Base-by-base conservation (phyloP, 352 stramenopile species). In the Peronospora destructor region DNA sequence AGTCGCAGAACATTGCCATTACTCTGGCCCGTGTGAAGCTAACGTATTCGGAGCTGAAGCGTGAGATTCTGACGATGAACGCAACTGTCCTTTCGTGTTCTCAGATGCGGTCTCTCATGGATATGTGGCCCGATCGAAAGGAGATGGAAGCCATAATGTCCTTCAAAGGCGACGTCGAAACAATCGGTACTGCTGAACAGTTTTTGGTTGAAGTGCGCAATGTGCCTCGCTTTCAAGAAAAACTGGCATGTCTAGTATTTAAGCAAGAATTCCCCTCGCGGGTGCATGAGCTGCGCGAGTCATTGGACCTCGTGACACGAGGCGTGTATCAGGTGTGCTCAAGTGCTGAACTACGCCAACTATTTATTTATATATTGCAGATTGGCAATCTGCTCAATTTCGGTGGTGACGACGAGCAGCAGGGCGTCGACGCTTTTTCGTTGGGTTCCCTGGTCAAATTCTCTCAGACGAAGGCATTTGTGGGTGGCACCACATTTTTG, bases 301-400 rank as follows among this genome's bases (percentile, higher is more conserved):
- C 77, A 12, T 68, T 93, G 51, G 67, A 77, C 13, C 59, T 93
- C 12, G 74, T 93, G n/a, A 86, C 83, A 23, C 69, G 74, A 33
- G 73, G 79, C 14, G 72, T 89, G 38, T 68, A 90, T 25, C 82
- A 93, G 71, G 79, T 88, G 26, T 90, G 78, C 56, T 83, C 71
- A 28, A 90, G 79, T 47, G 49, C 62, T 28, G 76, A 71, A 29
- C 66, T 92, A 26, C 78, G 76, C 41, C 76, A 86, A 69, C 29
- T 90, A 71, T 87, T 90, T 74, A 85, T 87, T 68, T 90, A 90
- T 66, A 87, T 93, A 62, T 55, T 93, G 36, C 76, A 85, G 49
- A 77, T 85, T 25, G 83, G 83, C 17, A 91, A 87, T 56, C 25
- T 87, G 45, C 68, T 83, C 41, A 80, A 93, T 49, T 86, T 87